These are phyloP conservation scores for Lachnellula hyalina DNA, from an alignment of 2,329 filamentous ascomycete species.

Conservation along the genomic window DNA sequence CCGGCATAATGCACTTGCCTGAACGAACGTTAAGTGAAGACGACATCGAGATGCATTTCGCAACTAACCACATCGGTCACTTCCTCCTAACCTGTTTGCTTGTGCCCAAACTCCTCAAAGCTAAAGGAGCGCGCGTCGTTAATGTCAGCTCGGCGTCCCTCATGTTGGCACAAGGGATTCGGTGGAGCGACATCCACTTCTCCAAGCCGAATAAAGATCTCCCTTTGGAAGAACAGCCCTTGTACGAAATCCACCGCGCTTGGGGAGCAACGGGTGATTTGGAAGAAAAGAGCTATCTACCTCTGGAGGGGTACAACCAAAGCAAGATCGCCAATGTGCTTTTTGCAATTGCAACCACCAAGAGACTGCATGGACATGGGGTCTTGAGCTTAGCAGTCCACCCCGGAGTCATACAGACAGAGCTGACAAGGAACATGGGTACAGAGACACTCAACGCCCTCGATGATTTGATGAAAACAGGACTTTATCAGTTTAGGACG, in stretches of 20 bases:
- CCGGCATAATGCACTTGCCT: conserved; percentile 35
- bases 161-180: conserved; percentile 17
- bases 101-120: conserved; percentile 12
- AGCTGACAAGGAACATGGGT: conserved; percentile 28
- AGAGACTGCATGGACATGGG: conserved; percentile 21
- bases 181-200: conserved; percentile 35
- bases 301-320: conserved; percentile 34
- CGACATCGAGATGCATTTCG: conserved; percentile 29
- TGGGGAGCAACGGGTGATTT: conserved; percentile 23
- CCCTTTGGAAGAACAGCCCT: conserved; percentile 30
- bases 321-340: conserved; percentile 35
- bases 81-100: conserved; percentile 18
- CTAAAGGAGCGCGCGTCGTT: conserved; percentile 14
- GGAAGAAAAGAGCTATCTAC: conserved; percentile 29
- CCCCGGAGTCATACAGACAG: conserved; percentile 25
- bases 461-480: not conserved
- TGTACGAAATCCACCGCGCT: conserved; percentile 17
- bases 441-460: not conserved
- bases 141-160: conserved; percentile 25
- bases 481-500: not conserved
- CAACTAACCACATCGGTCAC: conserved; percentile 16
- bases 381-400: conserved; percentile 30
- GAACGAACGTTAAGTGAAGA: conserved; percentile 31
- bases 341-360: conserved; percentile 28
- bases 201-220: conserved; percentile 31